Conservation (phyloP, 2,329 filamentous ascomycete species). For the Fusarium duplospermum region DNA sequence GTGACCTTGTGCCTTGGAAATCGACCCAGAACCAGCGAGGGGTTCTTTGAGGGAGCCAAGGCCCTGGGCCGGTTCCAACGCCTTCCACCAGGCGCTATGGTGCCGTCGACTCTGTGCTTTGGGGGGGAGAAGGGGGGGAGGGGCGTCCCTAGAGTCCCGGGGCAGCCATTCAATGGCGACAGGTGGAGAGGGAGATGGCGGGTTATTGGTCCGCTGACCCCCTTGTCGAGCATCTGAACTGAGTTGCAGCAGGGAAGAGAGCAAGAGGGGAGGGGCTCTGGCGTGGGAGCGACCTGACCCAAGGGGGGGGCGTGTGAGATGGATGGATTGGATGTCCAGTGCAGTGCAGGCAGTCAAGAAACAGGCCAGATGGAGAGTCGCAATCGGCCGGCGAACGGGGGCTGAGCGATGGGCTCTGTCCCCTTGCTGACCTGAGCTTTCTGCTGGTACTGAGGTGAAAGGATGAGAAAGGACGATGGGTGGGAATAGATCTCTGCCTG, state of each 20-base stretch:
- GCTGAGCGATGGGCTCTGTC: slow-evolving; percentile 33
- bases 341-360: slow-evolving; percentile 2
- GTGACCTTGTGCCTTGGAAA: slow-evolving; percentile 37
- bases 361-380: slow-evolving; percentile 38
- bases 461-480: background rate
- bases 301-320: slow-evolving; percentile 29
- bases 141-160: slow-evolving; percentile 14
- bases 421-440: slow-evolving; percentile 13
- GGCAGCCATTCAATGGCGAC: slow-evolving; percentile 36
- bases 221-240: slow-evolving; percentile 41
- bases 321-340: slow-evolving; percentile 8
- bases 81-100: slow-evolving; percentile 42
- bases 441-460: background rate
- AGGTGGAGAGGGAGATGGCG: slow-evolving; percentile 33
- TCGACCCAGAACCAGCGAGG: slow-evolving; percentile 35
- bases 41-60: slow-evolving; percentile 39
- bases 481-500: background rate
- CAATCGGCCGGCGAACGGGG: slow-evolving; percentile 39
- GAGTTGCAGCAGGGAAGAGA: slow-evolving; percentile 40
- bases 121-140: slow-evolving; percentile 11
- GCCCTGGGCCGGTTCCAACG: slow-evolving; percentile 43
- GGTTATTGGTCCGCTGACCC: slow-evolving; percentile 36
- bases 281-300: slow-evolving; percentile 9
- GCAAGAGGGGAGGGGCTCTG: slow-evolving; percentile 13
- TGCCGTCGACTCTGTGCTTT: slow-evolving; percentile 22